Base-by-base conservation (phyloP, 2,329 filamentous ascomycete species). In the Microdochium nivale region DNA sequence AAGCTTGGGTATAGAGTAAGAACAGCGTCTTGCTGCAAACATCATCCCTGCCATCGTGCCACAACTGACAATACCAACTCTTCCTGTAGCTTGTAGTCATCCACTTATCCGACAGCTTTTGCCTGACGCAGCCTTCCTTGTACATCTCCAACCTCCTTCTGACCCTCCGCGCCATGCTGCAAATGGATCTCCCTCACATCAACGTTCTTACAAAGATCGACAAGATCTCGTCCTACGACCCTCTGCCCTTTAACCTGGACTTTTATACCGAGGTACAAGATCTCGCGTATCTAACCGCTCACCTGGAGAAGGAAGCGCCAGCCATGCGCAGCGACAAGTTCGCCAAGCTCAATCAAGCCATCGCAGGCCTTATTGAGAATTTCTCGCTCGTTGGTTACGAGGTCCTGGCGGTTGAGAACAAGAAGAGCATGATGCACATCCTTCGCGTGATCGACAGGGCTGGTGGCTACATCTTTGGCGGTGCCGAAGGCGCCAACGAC, bases 151-250 rank as follows among this genome's bases (percentile, higher is more conserved):
- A 95, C 60, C 79, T 99, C 52, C 84, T 99, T 52, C 84, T 99
- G 24, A 92, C 90, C 51, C 82, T 99, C 57, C 87, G 94, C 58
- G 91, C 90, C 60, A 99, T 99, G 92, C 83, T 99, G 50, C 94
- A 97, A 71, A 92, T 99, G 80, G 94, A 97, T 64, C 87, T 97
- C 55, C 90, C 94, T 1, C 90, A 96, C 65, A 77, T 99, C 59
- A 99, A 99, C 64, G 88, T 99, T 55, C 80, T 99, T 25, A 96
- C 91, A 53, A 99, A 99, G 72, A 95, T 99, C 70, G 94, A 99
- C 70, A 96, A 96, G 65, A 77, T 99, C 51, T 76, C 84, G 33
- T 83, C 86, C 50, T 96, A 96, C 64, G 86, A 89, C 47, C 82
- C 88, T 25, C 77, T 99, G 0, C 90, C 91, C 0, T 96, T 99